phyloP scores from a whole-genome alignment of 2,329 filamentous ascomycete species.

The Colletotrichum falcatum region DNA sequence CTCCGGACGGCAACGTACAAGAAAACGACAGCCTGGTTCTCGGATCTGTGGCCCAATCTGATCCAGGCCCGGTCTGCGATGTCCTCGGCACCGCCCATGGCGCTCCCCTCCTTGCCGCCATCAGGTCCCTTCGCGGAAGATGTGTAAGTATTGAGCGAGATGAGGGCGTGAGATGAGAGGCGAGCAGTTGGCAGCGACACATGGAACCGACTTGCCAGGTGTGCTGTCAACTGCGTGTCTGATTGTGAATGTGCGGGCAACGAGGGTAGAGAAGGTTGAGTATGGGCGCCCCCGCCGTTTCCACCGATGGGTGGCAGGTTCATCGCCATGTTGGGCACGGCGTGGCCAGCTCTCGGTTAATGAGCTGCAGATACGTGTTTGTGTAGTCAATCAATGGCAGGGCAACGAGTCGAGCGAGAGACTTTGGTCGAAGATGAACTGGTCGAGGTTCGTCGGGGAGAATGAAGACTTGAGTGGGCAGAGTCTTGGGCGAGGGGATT shows the following conservation, averaged over 20 bases:
- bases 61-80: slow-evolving; percentile 88
- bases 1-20: slow-evolving; percentile 72
- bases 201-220: slow-evolving; percentile 91
- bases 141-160: slow-evolving; percentile 95
- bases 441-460: background rate
- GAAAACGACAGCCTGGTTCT: slow-evolving; percentile 94
- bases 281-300: slow-evolving; percentile 73
- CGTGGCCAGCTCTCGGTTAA: slow-evolving; percentile 23
- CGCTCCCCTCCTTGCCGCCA: slow-evolving; percentile 91
- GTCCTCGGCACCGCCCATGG: slow-evolving; percentile 92
- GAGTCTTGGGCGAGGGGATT: slow-evolving; percentile 17
- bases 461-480: background rate
- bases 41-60: slow-evolving; percentile 85
- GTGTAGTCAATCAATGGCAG: slow-evolving; percentile 11
- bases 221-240: slow-evolving; percentile 82
- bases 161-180: slow-evolving; percentile 90
- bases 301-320: slow-evolving; percentile 64
- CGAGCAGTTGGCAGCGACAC: slow-evolving; percentile 88
- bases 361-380: slow-evolving; percentile 16
- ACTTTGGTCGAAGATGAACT: background rate
- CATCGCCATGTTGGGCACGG: slow-evolving; percentile 67
- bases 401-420: background rate
- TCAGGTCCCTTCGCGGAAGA: slow-evolving; percentile 88
- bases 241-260: slow-evolving; percentile 86
- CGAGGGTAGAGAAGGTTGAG: slow-evolving; percentile 87